Percentiles rank a stretch among this genome's conserved stretches.
These are phyloP conservation scores for Rutidosis leptorrhynchoides DNA, from an alignment of 129 eudicot genomes.

Conservation along the genomic window DNA sequence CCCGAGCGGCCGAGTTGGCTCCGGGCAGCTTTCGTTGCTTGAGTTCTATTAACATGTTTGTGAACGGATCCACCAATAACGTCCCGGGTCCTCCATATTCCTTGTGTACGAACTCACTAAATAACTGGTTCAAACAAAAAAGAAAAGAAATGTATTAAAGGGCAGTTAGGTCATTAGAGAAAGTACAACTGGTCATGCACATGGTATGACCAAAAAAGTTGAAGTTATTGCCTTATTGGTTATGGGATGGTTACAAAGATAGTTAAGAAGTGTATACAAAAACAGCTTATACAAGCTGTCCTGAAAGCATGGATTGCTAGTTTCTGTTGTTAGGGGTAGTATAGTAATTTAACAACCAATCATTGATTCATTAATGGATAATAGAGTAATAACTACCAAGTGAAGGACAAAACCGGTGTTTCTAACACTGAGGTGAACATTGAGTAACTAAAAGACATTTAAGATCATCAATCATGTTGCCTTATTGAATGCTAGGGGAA, in stretches of 20 bases:
- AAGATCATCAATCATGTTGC: conserved; percentile 17
- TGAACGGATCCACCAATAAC: conserved; percentile 70
- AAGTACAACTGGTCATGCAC: conserved; percentile 7
- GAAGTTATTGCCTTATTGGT: conserved; percentile 1
- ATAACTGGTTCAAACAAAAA: conserved; percentile 46
- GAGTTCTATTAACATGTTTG: conserved; percentile 56
- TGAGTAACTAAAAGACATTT: conserved; percentile 19
- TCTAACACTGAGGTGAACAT: conserved; percentile 7
- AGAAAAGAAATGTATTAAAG: conserved; percentile 4
- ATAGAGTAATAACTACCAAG: conserved; percentile 21
- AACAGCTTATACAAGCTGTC: conserved; percentile 41
- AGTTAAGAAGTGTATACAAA: conserved; percentile 22
- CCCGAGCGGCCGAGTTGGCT: conserved; percentile 63
- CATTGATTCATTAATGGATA: conserved; percentile 31
- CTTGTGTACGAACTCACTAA: conserved; percentile 49
- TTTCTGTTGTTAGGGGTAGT: conserved; percentile 30
- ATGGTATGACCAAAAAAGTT: conserved; percentile 3
- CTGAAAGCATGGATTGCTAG: conserved; percentile 23
- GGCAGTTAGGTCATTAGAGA: conserved; percentile 9
- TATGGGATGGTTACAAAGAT: not conserved
- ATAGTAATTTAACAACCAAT: conserved; percentile 27
- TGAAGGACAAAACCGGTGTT: conserved; percentile 33
- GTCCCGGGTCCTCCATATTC: conserved; percentile 90
- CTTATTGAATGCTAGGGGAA: conserved; percentile 10
- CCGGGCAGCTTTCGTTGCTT: conserved; percentile 68